Evolutionary conservation across 306 rosid species (phyloP), one percentile per base, ranked within the genome.

Genomic region (Vicia villosa): DNA sequence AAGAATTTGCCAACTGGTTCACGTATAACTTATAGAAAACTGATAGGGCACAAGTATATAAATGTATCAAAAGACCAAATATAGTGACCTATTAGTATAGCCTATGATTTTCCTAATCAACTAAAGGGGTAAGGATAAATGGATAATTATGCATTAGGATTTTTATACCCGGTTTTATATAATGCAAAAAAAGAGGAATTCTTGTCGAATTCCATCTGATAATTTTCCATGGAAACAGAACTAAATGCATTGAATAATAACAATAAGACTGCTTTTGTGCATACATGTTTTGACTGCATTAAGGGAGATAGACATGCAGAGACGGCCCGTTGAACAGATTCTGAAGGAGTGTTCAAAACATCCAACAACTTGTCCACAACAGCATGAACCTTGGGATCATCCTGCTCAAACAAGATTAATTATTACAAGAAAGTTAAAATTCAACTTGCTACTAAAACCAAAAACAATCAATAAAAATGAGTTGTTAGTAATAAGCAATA

Each of bases 261-360:
- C 21, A 63, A 15, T 34, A 56, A 75, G 64, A 59, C 54, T 65
- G 19, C 43, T 49, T 47, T 13, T 26, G 63, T 26, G 63, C 82
- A 69, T 84, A 94, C 98, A 76, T 90, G 88, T 80, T 94, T 94
- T 58, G 99, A 90, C 74, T 84, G 91, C 99, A 90, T 90, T 68
- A 94, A 76, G 43, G 99, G 99, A 49, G 99, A 89, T 42, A 94
- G 83, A 82, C 99, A 94, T 0, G 81, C 58, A n/a, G 97, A 85
- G 38, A 94, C 98, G 2, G 98, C 98, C 62, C 98, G 88, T 83
- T 94, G 98, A 83, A 94, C 98, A 81, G 97, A 93, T 83, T 94
- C 97, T 28, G 99, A 91, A 30, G 99, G 99, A 73, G 99, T 94
- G 71, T 91, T 94, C 60, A 94, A 55, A 49, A 91, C 99, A 76